Conservation (phyloP, 2,329 filamentous ascomycete genomes). For the Trichoderma citrinoviride region DNA sequence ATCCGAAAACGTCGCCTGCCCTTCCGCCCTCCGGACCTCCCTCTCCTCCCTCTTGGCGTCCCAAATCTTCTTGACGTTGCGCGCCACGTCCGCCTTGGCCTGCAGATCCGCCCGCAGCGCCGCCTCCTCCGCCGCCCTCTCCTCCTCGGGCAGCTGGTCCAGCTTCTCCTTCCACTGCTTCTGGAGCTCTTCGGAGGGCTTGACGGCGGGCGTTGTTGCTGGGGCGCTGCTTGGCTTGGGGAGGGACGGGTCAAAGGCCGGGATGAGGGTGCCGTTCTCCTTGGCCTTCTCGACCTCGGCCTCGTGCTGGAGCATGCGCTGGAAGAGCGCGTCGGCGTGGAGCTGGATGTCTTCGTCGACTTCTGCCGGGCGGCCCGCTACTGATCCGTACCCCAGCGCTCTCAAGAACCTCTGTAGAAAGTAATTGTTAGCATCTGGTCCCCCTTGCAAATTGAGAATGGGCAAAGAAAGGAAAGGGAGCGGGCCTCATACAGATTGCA, state of each 20-base stretch:
- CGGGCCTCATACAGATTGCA: constrained; percentile 65
- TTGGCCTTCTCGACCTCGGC: constrained; percentile 67
- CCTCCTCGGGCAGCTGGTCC: constrained; percentile 55
- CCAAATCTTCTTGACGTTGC: constrained; percentile 54
- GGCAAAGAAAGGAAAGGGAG: not conserved
- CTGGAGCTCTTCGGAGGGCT: constrained; percentile 47
- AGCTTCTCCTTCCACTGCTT: constrained; percentile 54
- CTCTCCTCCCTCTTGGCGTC: constrained; percentile 57
- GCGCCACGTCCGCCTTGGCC: constrained; percentile 58
- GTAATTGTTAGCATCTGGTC: not conserved
- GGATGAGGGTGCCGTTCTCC: constrained; percentile 55
- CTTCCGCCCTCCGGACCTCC: constrained; percentile 40
- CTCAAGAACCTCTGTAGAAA: constrained; percentile 72
- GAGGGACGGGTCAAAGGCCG: constrained; percentile 59
- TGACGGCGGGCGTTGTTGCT: constrained; percentile 23
- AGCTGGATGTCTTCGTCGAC: constrained; percentile 90
- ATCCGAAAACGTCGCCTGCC: constrained; percentile 35
- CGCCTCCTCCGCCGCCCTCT: constrained; percentile 61
- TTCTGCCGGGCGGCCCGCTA: constrained; percentile 59
- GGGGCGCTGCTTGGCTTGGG: constrained; percentile 35
- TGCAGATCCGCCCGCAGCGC: constrained; percentile 62
- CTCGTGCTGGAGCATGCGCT: constrained; percentile 83
- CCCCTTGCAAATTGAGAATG: not conserved
- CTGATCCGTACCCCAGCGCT: constrained; percentile 80
- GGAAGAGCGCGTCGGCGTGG: constrained; percentile 89